phyloP scores from a whole-genome alignment of 139 green algal species.

The Desmodesmus armatus region DNA sequence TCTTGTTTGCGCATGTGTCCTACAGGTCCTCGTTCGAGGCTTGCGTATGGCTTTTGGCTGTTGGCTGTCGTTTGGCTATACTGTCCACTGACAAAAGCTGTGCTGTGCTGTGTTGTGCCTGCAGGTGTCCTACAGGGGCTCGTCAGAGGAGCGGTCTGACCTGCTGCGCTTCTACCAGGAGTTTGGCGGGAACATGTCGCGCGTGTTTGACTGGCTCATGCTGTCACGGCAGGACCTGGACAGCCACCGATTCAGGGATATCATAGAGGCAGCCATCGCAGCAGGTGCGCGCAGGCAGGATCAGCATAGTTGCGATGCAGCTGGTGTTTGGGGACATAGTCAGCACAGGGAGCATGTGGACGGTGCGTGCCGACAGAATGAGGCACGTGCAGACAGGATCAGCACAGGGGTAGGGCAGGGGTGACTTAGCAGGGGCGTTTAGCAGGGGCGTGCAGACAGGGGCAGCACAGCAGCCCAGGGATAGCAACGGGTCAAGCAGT shows the following conservation, averaged over 20 bases:
- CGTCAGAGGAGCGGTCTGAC: conserved; percentile 80
- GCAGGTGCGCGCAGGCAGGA: background rate
- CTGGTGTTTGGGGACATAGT: too few species aligned
- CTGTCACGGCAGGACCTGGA: conserved; percentile 81
- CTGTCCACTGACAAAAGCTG: too few species aligned
- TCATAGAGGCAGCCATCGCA: conserved; percentile 76
- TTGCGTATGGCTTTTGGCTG: too few species aligned
- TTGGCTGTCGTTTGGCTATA: too few species aligned
- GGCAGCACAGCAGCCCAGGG: background rate
- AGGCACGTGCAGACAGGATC: background rate
- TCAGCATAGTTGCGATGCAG: conserved; percentile 4
- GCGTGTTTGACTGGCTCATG: conserved; percentile 88
- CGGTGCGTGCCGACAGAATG: too few species aligned
- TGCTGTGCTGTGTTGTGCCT: too few species aligned
- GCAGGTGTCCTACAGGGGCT: conserved; percentile 78
- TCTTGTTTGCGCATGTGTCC: too few species aligned
- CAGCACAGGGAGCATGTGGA: too few species aligned
- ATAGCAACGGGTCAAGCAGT: too few species aligned
- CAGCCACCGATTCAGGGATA: conserved; percentile 86
- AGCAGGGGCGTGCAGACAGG: background rate
- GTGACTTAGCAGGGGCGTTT: background rate
- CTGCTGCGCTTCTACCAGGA: conserved; percentile 80
- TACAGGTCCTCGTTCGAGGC: too few species aligned
- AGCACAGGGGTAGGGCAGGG: background rate
- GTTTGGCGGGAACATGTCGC: conserved; percentile 86